Percentiles rank a stretch among this genome's conserved stretches.
Conservation (phyloP, 1,284 basidiomycete genomes). For the Singerocomus inundabilis region DNA sequence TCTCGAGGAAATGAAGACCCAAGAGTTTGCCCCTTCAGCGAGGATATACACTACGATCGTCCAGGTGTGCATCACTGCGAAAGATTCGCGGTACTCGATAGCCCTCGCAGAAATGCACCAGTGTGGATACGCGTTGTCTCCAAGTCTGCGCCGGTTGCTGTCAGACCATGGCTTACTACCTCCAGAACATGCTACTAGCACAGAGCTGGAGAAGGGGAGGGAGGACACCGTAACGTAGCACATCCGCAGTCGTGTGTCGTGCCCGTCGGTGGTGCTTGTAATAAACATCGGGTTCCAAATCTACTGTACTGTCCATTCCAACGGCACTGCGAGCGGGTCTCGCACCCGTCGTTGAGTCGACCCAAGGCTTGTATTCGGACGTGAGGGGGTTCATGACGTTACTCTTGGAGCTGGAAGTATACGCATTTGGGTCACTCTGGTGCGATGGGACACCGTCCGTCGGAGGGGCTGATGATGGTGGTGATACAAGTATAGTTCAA, state of each 20-base stretch:
- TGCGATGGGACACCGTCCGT: neutral
- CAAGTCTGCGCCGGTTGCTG: conserved; percentile 36
- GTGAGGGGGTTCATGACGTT: neutral
- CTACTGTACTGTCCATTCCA: neutral
- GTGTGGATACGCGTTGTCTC: conserved; percentile 42
- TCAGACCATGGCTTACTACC: conserved; percentile 11
- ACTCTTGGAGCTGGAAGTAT: neutral
- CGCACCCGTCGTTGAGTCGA: neutral
- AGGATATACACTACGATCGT: conserved; percentile 63
- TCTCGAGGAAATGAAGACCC: conserved; percentile 81
- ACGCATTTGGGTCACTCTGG: conserved; percentile 12
- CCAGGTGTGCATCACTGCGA: conserved; percentile 51
- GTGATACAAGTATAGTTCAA: conserved; percentile 19
- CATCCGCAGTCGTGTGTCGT: neutral
- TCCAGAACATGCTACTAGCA: neutral
- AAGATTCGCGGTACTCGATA: conserved; percentile 63
- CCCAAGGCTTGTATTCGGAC: too few relatives aligned
- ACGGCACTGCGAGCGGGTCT: neutral
- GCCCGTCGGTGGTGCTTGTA: neutral
- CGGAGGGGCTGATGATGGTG: neutral
- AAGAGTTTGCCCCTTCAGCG: conserved; percentile 52
- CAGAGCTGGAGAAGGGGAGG: neutral
- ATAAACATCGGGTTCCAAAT: neutral
- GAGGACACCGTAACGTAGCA: neutral
- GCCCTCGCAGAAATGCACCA: conserved; percentile 72